Evolutionary conservation across 2,329 filamentous ascomycete genomes (phyloP).

Genomic region (Trichophyton verrucosum): DNA sequence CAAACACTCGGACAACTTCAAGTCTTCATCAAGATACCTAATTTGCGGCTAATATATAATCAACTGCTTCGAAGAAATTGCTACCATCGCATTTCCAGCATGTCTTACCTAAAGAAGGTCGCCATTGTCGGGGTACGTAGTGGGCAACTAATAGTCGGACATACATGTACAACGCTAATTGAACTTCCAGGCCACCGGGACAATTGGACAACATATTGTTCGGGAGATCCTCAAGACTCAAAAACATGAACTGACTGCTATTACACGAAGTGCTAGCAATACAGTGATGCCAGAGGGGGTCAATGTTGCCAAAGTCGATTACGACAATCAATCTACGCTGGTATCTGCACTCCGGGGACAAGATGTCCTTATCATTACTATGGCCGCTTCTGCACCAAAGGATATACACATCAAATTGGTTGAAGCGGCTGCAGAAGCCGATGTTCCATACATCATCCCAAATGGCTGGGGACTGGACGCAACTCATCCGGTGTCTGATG

Average conservation of each 20-base stretch:
- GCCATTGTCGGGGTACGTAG: constrained; percentile 1
- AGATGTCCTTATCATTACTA: constrained; percentile 46
- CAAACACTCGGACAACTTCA: background rate
- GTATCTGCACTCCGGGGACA: constrained; percentile 42
- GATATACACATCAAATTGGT: constrained; percentile 40
- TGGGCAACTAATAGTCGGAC: background rate
- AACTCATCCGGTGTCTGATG: constrained; percentile 16
- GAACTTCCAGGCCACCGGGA: constrained; percentile 23
- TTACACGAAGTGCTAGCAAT: constrained; percentile 36
- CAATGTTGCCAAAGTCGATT: constrained; percentile 35
- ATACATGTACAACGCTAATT: background rate
- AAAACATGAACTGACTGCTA: constrained; percentile 41
- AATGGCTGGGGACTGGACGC: constrained; percentile 33
- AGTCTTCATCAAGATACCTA: background rate
- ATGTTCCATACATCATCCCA: constrained; percentile 45
- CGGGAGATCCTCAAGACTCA: constrained; percentile 34
- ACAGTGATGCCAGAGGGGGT: constrained; percentile 36
- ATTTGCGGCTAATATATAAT: too few species aligned
- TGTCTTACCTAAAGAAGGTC: background rate
- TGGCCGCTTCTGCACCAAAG: constrained; percentile 33
- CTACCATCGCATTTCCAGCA: background rate
- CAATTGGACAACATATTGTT: constrained; percentile 21
- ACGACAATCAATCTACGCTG: constrained; percentile 36
- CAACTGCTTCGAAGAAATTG: background rate
- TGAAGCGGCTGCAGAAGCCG: constrained; percentile 43